Evolutionary conservation across 164 flowering plant genomes (phyloP), one percentile per base, ranked within the genome.

Genomic region (Protea cynaroides): DNA sequence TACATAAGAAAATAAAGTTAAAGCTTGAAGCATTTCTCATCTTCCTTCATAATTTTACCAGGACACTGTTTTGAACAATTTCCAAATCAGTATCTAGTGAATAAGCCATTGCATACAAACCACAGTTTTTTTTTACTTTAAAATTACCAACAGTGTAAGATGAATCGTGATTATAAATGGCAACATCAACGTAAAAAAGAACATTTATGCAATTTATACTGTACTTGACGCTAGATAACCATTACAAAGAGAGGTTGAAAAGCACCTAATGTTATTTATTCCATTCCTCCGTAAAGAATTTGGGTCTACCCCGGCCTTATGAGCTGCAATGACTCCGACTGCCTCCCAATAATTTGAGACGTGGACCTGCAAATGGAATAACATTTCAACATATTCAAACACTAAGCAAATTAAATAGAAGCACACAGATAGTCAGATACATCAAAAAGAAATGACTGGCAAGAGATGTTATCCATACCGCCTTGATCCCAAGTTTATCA

Each of bases 291-390:
- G 71, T 58, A 91, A 83, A 17, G 97, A 84, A 47, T 69, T 52
- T 50, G 91, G 97, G 61, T 88, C 80, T 52, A 88, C 64, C 66
- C 97, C 97, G 15, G 95, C 88, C 69, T 88, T 91, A 63, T 88
- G 97, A 75, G 89, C 90, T 63, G 92, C 90, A 72, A 86, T 69
- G 54, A 88, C 83, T 29, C 97, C 95, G 29, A 86, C 75, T 8
- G 85, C 92, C 79, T 88, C 92, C 95, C 97, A 90, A 61, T 88
- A 90, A 63, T 90, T 90, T 59, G 86, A 72, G 40, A 84, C 97
- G 67, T 69, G 80, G 4, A 90, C 80, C 93, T 90, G 87, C 65
- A 77, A 37, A 29, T 68, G 64, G 24, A 64, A 51, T 25, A 38
- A 25, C 25, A 21, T 25, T 53, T 70, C 55, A 0, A 37, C n/a